Conservation (phyloP, 495 filamentous ascomycete species). For the Barbatosphaeria neglecta region DNA sequence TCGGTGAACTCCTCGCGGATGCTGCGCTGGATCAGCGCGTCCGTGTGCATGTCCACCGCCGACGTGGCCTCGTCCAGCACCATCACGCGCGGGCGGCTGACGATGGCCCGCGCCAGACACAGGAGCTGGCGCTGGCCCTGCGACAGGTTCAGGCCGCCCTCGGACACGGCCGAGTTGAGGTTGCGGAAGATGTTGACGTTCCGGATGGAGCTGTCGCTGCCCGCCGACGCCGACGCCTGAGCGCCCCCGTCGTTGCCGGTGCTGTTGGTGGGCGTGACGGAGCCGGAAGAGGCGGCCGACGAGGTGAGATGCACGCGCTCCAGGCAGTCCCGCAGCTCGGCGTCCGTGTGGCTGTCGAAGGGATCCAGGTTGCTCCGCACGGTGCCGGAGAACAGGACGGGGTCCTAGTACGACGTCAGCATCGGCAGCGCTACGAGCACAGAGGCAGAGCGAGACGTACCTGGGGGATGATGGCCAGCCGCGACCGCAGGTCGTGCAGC, state of each 20-base stretch:
- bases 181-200: conserved; percentile 54
- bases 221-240: neutral
- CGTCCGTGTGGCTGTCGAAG: conserved; percentile 60
- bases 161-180: conserved; percentile 52
- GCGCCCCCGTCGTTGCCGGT: conserved; percentile 5
- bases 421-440: neutral
- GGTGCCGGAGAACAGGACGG: conserved; percentile 79
- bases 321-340: conserved; percentile 61
- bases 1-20: conserved; percentile 71
- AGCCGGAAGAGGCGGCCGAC: conserved; percentile 13
- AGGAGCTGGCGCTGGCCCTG: conserved; percentile 85
- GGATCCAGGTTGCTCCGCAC: conserved; percentile 74
- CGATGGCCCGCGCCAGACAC: conserved; percentile 78
- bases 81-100: conserved; percentile 69
- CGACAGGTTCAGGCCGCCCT: conserved; percentile 70
- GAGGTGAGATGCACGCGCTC: conserved; percentile 60
- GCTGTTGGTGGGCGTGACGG: conserved; percentile 13
- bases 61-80: conserved; percentile 85
- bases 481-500: conserved; percentile 58
- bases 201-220: conserved; percentile 6
- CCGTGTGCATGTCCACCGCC: conserved; percentile 80
- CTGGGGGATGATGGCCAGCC: conserved; percentile 76
- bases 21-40: conserved; percentile 67
- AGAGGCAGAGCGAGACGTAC: conserved; percentile 1
- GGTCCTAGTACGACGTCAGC: conserved; percentile 35